Evolutionary conservation across 106 monocot genomes (phyloP).

Genomic region (Dendrobium chrysotoxum): DNA sequence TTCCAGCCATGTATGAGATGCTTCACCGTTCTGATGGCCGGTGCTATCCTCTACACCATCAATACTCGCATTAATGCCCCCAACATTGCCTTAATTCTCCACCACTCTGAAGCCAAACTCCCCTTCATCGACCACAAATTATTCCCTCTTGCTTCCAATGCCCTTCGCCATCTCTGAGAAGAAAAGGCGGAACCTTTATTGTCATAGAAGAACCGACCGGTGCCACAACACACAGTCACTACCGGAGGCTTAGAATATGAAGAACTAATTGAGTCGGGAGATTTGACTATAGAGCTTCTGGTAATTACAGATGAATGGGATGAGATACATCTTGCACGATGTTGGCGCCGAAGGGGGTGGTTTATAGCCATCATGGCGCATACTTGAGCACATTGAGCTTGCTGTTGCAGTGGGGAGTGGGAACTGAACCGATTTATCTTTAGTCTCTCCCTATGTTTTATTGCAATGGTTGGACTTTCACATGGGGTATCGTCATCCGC

Average conservation of each 20-base stretch:
- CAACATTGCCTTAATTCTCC: slow-evolving; percentile 44
- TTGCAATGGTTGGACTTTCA: slow-evolving; percentile 93
- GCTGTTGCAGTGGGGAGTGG: slow-evolving; percentile 77
- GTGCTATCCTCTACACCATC: slow-evolving; percentile 69
- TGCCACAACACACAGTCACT: slow-evolving; percentile 10
- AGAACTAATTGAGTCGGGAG: slow-evolving; percentile 32
- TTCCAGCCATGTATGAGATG: slow-evolving; percentile 64
- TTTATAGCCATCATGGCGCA: slow-evolving; percentile 85
- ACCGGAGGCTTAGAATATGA: slow-evolving; percentile 57
- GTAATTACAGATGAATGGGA: slow-evolving; percentile 61
- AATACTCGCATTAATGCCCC: slow-evolving; percentile 57
- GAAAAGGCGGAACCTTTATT: not conserved
- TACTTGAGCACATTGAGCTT: slow-evolving; percentile 69
- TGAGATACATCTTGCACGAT: slow-evolving; percentile 82
- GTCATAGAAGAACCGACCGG: slow-evolving; percentile 29
- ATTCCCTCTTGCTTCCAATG: slow-evolving; percentile 23
- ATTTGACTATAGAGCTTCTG: slow-evolving; percentile 18
- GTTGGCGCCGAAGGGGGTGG: slow-evolving; percentile 76
- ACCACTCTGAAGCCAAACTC: slow-evolving; percentile 53
- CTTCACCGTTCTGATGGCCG: slow-evolving; percentile 84
- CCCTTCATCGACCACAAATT: slow-evolving; percentile 62
- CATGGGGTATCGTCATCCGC: slow-evolving; percentile 77
- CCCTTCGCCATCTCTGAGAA: slow-evolving; percentile 13
- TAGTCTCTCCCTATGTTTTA: slow-evolving; percentile 96
- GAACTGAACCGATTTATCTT: slow-evolving; percentile 60